Base-by-base conservation (phyloP, 805 yeast species). In the Candida yuanshanica region DNA sequence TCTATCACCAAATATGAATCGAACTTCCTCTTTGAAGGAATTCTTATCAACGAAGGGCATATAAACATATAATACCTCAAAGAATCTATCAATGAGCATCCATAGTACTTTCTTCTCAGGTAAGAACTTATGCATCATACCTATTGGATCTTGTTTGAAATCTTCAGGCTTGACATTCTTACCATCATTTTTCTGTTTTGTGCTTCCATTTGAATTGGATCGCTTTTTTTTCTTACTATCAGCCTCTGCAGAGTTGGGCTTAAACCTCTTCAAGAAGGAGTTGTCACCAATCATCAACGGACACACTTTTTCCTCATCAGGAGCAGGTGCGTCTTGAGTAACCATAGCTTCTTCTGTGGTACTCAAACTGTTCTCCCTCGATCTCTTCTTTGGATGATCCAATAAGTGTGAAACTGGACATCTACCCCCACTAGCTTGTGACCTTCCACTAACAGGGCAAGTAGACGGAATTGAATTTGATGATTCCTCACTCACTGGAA, bases 31-130 rank as follows among this genome's bases (percentile, higher is more conserved):
- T 39, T 68, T 68, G 54, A 77, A 75, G 9, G 65, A 64, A 39
- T 50, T 62, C 54, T 82, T 87, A 57, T 82, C 88, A 25, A 82
- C 60, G 46, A 74, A 78, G 3, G 93, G 90, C 50, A 82, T 66
- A 42, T 74, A 79, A 12, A 84, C 73, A 55, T 83, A 83, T 5
- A 82, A 60, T 25, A 70, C 66, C 10, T 67, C 68, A 54, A 83
- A 83, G 47, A 75, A 83, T 47, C 79, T 64, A 44, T 79, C 77
- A 22, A 82, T 62, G 37, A 79, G 63, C 35, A 69, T 52, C 76
- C 83, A 75, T 8, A 81, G 66, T 1, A 77, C 69, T 43, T 66
- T 68, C 49, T 74, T 73, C 22, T 64, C 68, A 0, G 90, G 90
- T 36, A 82, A 51, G 39, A 66, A 62, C 41, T 63, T 63, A 47